Conservation (phyloP, 1,139 yeast species). For the Saccharomyces hybrid region DNA sequence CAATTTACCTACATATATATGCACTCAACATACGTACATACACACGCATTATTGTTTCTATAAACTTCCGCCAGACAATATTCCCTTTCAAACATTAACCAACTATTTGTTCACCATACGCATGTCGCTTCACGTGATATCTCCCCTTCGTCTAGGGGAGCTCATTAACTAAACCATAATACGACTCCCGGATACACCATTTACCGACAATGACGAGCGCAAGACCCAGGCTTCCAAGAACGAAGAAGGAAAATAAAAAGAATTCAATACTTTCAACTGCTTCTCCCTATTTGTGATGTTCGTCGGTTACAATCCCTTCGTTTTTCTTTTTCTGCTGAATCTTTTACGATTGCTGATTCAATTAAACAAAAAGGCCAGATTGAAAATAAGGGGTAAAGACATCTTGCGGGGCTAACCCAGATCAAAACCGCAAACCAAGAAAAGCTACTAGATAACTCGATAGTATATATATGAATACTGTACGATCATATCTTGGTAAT, state of each 20-base stretch:
- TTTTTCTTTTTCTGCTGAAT: neutral
- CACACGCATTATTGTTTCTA: neutral
- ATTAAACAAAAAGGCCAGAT: neutral
- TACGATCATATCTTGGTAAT: neutral
- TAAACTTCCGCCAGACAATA: neutral
- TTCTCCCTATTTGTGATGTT: neutral
- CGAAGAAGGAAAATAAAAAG: neutral
- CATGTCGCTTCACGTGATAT: neutral
- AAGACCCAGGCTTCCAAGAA: neutral
- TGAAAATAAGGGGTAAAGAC: neutral
- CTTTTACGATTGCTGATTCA: neutral
- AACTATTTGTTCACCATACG: neutral
- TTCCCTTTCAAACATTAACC: neutral
- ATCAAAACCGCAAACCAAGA: neutral
- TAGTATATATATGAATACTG: neutral
- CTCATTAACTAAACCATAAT: neutral
- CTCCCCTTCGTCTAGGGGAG: neutral
- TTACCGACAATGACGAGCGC: neutral
- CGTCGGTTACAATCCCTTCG: neutral
- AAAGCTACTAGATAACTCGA: neutral
- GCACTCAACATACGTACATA: neutral
- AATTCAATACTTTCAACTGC: neutral
- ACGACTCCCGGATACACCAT: neutral
- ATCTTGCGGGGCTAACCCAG: constrained; percentile 1
- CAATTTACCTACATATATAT: neutral